Evolutionary conservation across 805 yeast genomes (phyloP), one percentile per base, ranked within the genome.

Genomic region (Tetrapisispora arboricola): DNA sequence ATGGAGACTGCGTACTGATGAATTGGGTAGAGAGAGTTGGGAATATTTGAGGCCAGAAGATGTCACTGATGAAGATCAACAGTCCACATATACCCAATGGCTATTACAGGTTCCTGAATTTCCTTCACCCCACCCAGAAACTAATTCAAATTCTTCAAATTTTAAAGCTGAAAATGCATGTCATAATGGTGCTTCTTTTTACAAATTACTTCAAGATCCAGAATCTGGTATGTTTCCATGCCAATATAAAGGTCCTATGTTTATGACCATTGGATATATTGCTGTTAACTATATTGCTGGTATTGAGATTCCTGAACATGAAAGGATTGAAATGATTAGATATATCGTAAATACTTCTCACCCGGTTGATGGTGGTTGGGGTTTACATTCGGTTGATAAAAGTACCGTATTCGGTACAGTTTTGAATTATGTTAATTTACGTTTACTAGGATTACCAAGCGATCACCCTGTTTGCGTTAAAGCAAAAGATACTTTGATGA

Each of bases 321-420:
- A 72, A 51, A 68, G 68, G 47, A 63, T 64, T 12, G 99, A 92
- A 61, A 63, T 92, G 55, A 76, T 83, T 21, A 70, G 98, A 44
- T 92, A 88, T 56, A 63, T 92, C 15, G 84, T 86, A n/a, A 92
- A 92, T 58, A 74, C 85, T 0, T 80, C 96, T 0, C 96, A 92
- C 58, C 96, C 96, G 0, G 95, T 88, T 1, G 98, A 92, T 61
- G 99, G 99, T n/a, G 99, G 98, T 2, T 92, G 99, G 99, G 99
- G 99, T 0, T 68, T 92, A 29, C 96, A 92, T 58, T 76, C 87
- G 4, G 78, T 76, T 39, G 99, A 92, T 58, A 92, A 90, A 58
- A 79, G 92, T 8, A 92, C 99, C 0, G 92, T 92, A 49, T 88
- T 88, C 59, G 98, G 99, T 5, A 92, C 99, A 1, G 70, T 84